Evolutionary conservation across 305 asterid species (phyloP).

Genomic region (Fraxinus velutina): DNA sequence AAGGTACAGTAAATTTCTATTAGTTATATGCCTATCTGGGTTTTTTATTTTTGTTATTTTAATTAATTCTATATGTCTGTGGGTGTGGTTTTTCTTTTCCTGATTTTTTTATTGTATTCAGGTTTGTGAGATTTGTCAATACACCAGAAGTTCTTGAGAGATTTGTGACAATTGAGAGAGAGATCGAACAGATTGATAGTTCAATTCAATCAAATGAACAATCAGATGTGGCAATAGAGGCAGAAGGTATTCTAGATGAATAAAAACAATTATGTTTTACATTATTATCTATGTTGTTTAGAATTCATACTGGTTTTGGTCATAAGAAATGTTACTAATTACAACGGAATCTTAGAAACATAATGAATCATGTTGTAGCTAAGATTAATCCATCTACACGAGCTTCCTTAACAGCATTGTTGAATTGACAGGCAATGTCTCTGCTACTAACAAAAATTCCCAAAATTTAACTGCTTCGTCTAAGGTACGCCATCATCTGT

Average conservation of each 20-base stretch:
- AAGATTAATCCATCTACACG: constrained; percentile 5
- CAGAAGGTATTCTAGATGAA: constrained; percentile 39
- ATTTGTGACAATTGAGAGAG: constrained; percentile 66
- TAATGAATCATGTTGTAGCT: background rate
- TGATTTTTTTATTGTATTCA: constrained; percentile 17
- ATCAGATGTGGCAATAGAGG: constrained; percentile 33
- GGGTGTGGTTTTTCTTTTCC: background rate
- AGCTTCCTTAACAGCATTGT: constrained; percentile 15
- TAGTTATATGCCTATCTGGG: background rate
- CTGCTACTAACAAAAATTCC: constrained; percentile 31
- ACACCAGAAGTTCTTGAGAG: constrained; percentile 86
- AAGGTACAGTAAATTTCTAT: constrained; percentile 38
- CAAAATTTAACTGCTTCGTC: constrained; percentile 30
- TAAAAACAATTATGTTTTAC: background rate
- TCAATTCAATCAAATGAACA: constrained; percentile 52
- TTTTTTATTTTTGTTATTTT: constrained; percentile 7
- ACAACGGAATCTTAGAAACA: background rate
- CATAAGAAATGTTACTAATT: background rate
- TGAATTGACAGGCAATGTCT: constrained; percentile 30
- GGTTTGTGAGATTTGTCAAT: constrained; percentile 79
- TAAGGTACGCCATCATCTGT: constrained; percentile 36
- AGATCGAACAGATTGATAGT: constrained; percentile 70
- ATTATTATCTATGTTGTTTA: background rate
- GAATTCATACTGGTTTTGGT: background rate
- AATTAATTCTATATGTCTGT: background rate